phyloP scores from a whole-genome alignment of 148 eudicot genomes.

The Nepenthes mirabilis region DNA sequence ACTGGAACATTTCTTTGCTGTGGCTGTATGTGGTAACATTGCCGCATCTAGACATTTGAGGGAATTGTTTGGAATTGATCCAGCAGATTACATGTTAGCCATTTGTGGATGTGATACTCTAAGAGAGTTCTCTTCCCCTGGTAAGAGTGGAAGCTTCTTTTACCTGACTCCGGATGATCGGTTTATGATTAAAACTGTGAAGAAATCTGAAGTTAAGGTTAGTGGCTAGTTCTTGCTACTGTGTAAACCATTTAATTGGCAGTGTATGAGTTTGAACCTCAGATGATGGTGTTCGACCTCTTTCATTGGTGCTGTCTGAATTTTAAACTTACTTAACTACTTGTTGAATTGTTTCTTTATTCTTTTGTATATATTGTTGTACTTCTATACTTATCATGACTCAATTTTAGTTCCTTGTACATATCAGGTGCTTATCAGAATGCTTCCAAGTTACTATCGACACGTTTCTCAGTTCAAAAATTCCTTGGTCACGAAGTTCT shows the following conservation, averaged over 20 bases:
- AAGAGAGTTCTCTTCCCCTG: slow-evolving; percentile 76
- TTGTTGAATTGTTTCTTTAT: no score
- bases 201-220: slow-evolving; percentile 75
- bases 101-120: slow-evolving; percentile 79
- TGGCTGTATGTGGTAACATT: background rate
- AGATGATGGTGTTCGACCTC: background rate
- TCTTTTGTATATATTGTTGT: background rate
- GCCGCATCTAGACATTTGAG: slow-evolving; percentile 40
- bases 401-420: background rate
- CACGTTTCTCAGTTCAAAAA: slow-evolving; percentile 49
- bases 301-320: no score
- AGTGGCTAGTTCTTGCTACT: slow-evolving; percentile 10
- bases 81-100: slow-evolving; percentile 84
- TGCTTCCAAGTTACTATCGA: slow-evolving; percentile 61
- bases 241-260: background rate
- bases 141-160: slow-evolving; percentile 82
- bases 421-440: slow-evolving; percentile 56
- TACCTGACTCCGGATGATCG: slow-evolving; percentile 70
- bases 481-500: slow-evolving; percentile 56
- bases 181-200: slow-evolving; percentile 74
- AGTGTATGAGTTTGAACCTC: slow-evolving; percentile 12
- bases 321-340: no score
- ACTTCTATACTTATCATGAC: background rate
- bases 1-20: background rate
- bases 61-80: slow-evolving; percentile 58